Evolutionary conservation across 169 alveolate species (phyloP).

Genomic region (Besnoitia besnoiti): DNA sequence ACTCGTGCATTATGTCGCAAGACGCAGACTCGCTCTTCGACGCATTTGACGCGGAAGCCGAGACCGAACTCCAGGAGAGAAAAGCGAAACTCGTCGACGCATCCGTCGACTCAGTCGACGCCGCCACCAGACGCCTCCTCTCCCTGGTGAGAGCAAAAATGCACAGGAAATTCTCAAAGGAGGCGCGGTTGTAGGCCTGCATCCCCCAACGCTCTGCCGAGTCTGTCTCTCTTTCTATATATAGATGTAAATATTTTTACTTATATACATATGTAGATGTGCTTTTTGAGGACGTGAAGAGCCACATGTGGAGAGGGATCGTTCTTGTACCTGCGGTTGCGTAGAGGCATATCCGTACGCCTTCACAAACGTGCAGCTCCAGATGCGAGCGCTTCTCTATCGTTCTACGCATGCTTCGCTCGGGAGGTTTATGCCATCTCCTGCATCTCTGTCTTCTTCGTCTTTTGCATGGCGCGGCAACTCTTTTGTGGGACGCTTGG

Average conservation of each 20-base stretch:
- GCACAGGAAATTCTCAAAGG: not conserved
- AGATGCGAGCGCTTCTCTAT: no score
- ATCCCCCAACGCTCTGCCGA: not conserved
- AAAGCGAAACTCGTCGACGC: not conserved
- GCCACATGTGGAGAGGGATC: not conserved
- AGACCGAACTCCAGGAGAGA: not conserved
- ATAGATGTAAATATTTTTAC: not conserved
- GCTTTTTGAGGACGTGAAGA: not conserved
- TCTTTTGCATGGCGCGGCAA: no score
- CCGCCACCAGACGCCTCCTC: not conserved
- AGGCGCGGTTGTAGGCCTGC: not conserved
- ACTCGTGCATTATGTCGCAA: not conserved
- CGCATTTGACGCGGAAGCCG: not conserved
- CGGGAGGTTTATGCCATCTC: not conserved
- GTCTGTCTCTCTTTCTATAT: not conserved
- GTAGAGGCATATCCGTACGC: not conserved
- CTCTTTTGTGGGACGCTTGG: no score
- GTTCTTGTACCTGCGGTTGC: not conserved
- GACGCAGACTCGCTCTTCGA: not conserved
- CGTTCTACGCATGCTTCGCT: not conserved
- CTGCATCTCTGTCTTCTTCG: not conserved
- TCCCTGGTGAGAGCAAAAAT: not conserved
- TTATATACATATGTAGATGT: not conserved
- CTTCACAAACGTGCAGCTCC: not conserved
- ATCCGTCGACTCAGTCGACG: not conserved